Base-by-base conservation (phyloP, 345 rosid genomes). In the Bruguiera parviflora region DNA sequence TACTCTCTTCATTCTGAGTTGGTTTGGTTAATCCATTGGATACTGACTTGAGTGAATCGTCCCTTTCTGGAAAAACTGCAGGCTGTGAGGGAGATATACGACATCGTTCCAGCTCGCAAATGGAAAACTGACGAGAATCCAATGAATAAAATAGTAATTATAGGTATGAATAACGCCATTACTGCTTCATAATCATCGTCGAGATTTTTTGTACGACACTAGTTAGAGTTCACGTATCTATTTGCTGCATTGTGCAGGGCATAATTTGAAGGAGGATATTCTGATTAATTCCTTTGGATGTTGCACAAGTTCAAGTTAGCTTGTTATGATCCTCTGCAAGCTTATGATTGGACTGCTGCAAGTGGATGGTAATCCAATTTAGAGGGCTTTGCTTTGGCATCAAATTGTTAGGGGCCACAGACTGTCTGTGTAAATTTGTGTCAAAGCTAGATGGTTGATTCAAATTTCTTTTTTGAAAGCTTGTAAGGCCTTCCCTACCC, bases 81-180 rank as follows among this genome's bases (percentile, higher is more conserved):
- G 98, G 97, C 96, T 22, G 97, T 94, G 68, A 89, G 84, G 79
- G 97, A 94, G 86, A 87, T 94, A 78, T 94, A 94, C 37, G 97
- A 94, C 71, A 87, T 94, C 24, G 83, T 91, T 63, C 96, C 97
- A 7, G 82, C 86, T 20, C 89, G 93, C 58, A 79, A 89, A 73
- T 94, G 97, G 98, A 84, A 71, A 47, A 75, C 67, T 8, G 86
- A 83, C 52, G 97, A 94, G 65, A 68, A 66, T 46, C 83, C 61
- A 70, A 69, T 28, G 59, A 91, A 77, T 82, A 87, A 86, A 77
- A 88, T 91, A 72, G 98, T 94, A 20, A 91, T 91, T 76, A 91
- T 94, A 47, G 97, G 98, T 91, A 67, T 43, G 19, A 79, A 37
- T 16, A 5, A 37, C 60, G 52, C 76, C 74, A 28, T 21, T 51